A percentile compares a stretch with the other conserved stretches of the same genome.
These are phyloP conservation scores for Stachybotrys elegans DNA, from an alignment of 2,329 filamentous ascomycete species.

Conservation along the genomic window DNA sequence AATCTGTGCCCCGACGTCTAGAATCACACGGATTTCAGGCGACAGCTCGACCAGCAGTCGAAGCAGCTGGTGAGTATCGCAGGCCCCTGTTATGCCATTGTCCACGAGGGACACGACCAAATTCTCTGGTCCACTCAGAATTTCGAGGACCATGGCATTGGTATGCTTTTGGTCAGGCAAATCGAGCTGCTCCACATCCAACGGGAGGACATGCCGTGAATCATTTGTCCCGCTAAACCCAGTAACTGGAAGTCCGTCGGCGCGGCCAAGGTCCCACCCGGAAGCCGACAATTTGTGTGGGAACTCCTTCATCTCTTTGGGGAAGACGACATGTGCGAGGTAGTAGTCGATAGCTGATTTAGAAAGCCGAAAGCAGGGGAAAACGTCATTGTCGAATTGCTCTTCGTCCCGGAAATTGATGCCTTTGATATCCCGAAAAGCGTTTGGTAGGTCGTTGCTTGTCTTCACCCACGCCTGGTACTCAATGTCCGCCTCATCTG, in stretches of 20 bases:
- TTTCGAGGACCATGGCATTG: conserved; percentile 57
- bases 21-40: conserved; percentile 48
- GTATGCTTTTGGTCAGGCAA: conserved; percentile 51
- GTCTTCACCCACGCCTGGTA: conserved; percentile 42
- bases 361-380: conserved; percentile 42
- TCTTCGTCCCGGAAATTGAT: conserved; percentile 53
- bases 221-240: conserved; percentile 68
- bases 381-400: conserved; percentile 43
- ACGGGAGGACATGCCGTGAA: conserved; percentile 46
- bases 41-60: conserved; percentile 28
- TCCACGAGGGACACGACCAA: conserved; percentile 16
- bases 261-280: conserved; percentile 56
- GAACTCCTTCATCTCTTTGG: conserved; percentile 57
- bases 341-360: conserved; percentile 58
- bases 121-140: conserved; percentile 51
- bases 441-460: conserved; percentile 19
- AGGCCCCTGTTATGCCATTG: not conserved
- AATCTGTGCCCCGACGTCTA: conserved; percentile 68
- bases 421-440: conserved; percentile 34
- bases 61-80: conserved; percentile 35
- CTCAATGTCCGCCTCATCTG: conserved; percentile 44
- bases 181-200: conserved; percentile 49
- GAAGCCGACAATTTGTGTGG: conserved; percentile 55
- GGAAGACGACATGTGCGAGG: conserved; percentile 51
- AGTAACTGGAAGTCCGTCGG: conserved; percentile 41